A percentile compares a stretch with the other conserved stretches of the same genome.
These are phyloP conservation scores for Penicillium sp. DNA, from an alignment of 2,329 filamentous ascomycete species.

Conservation along the genomic window DNA sequence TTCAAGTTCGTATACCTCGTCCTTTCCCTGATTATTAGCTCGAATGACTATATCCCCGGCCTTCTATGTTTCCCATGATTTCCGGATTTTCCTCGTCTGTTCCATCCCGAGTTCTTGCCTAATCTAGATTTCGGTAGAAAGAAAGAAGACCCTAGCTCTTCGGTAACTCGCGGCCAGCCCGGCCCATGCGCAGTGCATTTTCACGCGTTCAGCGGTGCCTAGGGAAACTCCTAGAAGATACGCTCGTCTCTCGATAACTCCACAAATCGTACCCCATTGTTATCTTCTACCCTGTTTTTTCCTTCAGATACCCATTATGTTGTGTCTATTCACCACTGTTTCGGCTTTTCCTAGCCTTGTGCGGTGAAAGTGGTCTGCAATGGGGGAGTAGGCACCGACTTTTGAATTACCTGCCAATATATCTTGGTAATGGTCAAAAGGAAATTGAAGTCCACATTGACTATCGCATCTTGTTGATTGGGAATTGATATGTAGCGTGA, in stretches of 20 bases:
- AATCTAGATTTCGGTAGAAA: neutral
- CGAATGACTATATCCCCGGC: no score
- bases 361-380: neutral
- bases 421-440: neutral
- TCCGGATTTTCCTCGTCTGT: no score
- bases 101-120: neutral
- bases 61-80: no score
- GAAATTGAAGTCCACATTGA: neutral
- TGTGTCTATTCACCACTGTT: neutral
- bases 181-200: neutral
- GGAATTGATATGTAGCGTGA: neutral
- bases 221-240: no score
- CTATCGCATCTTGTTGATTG: neutral
- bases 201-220: neutral
- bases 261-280: neutral
- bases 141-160: neutral
- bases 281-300: neutral
- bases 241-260: no score
- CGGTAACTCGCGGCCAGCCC: neutral
- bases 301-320: no score
- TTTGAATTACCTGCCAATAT: neutral
- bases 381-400: neutral
- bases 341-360: neutral
- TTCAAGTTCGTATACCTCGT: neutral
- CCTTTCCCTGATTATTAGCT: neutral